phyloP scores from a whole-genome alignment of 2,329 filamentous ascomycete genomes.

The Parascedosporium putredinis region DNA sequence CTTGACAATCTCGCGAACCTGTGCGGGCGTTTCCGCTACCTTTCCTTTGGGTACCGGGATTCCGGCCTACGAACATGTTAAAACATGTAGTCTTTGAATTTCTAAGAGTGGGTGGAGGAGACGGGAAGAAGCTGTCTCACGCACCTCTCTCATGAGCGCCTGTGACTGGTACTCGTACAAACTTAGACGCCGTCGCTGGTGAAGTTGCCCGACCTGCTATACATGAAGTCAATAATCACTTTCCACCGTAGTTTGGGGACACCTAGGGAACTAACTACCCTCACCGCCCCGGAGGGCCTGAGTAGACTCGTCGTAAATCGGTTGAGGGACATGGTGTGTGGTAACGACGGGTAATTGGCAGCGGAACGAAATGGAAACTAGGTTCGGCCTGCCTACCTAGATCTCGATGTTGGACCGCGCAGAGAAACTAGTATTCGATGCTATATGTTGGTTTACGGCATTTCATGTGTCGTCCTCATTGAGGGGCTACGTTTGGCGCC shows the following conservation, averaged over 20 bases:
- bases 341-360: background rate
- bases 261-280: too few species aligned
- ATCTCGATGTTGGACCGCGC: too few species aligned
- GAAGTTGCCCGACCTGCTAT: background rate
- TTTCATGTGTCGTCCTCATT: too few species aligned
- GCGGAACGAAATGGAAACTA: background rate
- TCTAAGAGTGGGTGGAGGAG: background rate
- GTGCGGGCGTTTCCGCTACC: slow-evolving; percentile 13
- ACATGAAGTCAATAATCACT: background rate
- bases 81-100: background rate
- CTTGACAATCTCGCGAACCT: slow-evolving; percentile 14
- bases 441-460: too few species aligned
- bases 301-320: background rate
- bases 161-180: slow-evolving; percentile 21
- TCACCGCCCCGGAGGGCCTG: background rate
- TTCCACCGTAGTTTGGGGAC: too few species aligned
- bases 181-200: slow-evolving; percentile 14
- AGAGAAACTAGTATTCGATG: too few species aligned
- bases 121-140: too few species aligned
- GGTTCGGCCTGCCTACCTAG: background rate
- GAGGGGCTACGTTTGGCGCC: too few species aligned
- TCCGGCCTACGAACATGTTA: slow-evolving; percentile 14
- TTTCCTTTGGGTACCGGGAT: slow-evolving; percentile 16
- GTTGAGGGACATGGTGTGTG: background rate
- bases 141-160: slow-evolving; percentile 16